A percentile compares a stretch with the other conserved stretches of the same genome.
These are phyloP conservation scores for Micractinium conductrix DNA, from an alignment of 139 green algal genomes.

Conservation along the genomic window DNA sequence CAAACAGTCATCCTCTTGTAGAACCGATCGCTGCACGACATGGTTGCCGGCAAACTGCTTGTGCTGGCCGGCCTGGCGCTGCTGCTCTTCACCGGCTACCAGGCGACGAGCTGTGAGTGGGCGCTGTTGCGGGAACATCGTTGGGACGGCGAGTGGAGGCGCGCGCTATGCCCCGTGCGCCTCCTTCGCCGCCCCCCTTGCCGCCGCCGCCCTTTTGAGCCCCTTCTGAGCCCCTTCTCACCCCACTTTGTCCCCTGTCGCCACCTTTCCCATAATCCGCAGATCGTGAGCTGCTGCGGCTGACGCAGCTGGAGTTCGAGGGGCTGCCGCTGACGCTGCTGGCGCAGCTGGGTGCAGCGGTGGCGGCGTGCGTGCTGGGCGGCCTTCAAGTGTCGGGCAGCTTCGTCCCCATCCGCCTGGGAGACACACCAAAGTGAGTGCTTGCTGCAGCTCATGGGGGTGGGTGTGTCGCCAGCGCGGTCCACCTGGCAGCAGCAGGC, in stretches of 20 bases:
- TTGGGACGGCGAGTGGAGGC: no score
- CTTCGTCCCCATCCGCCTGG: constrained; percentile 32
- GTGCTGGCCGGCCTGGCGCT: background rate
- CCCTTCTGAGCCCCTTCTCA: background rate
- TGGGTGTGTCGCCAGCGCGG: background rate
- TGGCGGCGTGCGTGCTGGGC: constrained; percentile 10
- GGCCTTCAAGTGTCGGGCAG: constrained; percentile 18
- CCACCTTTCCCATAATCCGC: background rate
- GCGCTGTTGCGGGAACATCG: no score
- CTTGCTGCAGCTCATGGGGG: background rate
- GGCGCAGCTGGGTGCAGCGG: constrained; percentile 12
- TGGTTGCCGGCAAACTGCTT: constrained; percentile 14
- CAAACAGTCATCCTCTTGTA: no score
- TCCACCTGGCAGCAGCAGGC: background rate
- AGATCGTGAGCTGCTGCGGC: constrained; percentile 30
- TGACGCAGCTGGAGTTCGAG: constrained; percentile 40
- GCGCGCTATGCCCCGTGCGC: no score
- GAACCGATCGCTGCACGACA: background rate
- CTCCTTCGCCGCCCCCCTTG: background rate
- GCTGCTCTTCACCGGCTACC: constrained; percentile 29
- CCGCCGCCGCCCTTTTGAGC: background rate
- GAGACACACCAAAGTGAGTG: constrained; percentile 23
- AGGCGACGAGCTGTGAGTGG: constrained; percentile 35
- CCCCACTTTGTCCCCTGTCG: background rate
- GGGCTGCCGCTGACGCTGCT: constrained; percentile 28